Percentiles rank a stretch among this genome's conserved stretches.
These are phyloP conservation scores for Xanthoceras sorbifolium DNA, from an alignment of 345 rosid genomes.

Conservation along the genomic window DNA sequence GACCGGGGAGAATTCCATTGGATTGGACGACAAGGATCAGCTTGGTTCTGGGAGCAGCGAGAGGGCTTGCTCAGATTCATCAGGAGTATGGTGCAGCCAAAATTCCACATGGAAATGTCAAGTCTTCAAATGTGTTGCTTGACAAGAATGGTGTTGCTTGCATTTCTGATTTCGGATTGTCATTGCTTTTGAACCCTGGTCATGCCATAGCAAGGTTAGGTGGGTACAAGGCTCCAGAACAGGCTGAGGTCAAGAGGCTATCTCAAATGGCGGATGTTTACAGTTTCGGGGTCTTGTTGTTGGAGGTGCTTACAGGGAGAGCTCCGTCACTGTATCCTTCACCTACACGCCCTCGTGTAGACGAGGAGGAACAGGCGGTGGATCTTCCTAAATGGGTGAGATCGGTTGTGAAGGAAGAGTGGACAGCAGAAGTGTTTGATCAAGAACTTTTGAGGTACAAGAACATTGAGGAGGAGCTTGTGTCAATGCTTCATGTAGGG, in stretches of 20 bases:
- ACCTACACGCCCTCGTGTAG: constrained; percentile 57
- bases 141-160: constrained; percentile 88
- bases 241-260: constrained; percentile 71
- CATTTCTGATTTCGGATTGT: constrained; percentile 84
- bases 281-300: constrained; percentile 77
- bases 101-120: constrained; percentile 87
- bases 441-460: constrained; percentile 92
- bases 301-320: constrained; percentile 87
- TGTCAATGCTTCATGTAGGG: constrained; percentile 88
- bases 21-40: constrained; percentile 99
- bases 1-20: constrained; percentile 88
- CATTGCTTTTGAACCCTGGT: constrained; percentile 78
- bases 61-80: constrained; percentile 84
- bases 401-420: constrained; percentile 93
- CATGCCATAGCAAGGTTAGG: constrained; percentile 84
- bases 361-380: constrained; percentile 57
- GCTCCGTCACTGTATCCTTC: constrained; percentile 77
- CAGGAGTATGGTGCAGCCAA: constrained; percentile 60
- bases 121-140: constrained; percentile 76
- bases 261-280: constrained; percentile 90
- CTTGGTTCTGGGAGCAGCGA: constrained; percentile 80
- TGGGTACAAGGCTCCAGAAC: constrained; percentile 98
- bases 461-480: constrained; percentile 90
- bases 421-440: constrained; percentile 98
- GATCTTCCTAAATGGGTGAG: constrained; percentile 95